phyloP scores from a whole-genome alignment of 1,284 basidiomycete genomes.

The Malassezia nana region DNA sequence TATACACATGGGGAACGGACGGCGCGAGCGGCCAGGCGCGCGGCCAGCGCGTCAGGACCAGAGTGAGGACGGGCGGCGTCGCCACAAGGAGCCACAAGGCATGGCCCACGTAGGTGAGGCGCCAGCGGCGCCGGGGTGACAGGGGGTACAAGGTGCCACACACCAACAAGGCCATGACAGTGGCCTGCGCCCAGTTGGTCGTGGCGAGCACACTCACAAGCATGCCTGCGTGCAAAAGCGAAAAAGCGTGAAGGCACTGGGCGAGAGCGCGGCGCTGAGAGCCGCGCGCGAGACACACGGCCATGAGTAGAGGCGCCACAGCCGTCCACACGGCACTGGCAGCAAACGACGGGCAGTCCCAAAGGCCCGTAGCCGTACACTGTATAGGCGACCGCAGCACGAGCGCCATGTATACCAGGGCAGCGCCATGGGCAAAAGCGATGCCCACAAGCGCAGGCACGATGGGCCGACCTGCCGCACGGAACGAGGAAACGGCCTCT shows the following conservation, averaged over 20 bases:
- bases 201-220: constrained; percentile 28
- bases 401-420: neutral
- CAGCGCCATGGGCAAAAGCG: neutral
- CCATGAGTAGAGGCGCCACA: neutral
- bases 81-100: neutral
- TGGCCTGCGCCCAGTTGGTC: constrained; percentile 34
- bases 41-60: neutral
- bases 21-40: neutral
- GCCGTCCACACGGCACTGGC: neutral
- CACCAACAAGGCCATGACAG: constrained; percentile 15
- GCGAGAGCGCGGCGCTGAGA: constrained; percentile 13
- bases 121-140: neutral
- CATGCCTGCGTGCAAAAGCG: constrained; percentile 35
- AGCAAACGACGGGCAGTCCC: neutral
- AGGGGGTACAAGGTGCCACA: constrained; percentile 13
- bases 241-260: constrained; percentile 29
- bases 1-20: neutral
- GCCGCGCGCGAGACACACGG: neutral
- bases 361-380: neutral
- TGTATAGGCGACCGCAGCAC: neutral
- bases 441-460: neutral
- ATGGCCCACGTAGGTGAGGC: neutral
- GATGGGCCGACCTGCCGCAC: constrained; percentile 1
- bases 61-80: neutral
- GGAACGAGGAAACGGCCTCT: neutral